Conservation (phyloP, 805 yeast genomes). For the Schizosaccharomyces cryophilus region DNA sequence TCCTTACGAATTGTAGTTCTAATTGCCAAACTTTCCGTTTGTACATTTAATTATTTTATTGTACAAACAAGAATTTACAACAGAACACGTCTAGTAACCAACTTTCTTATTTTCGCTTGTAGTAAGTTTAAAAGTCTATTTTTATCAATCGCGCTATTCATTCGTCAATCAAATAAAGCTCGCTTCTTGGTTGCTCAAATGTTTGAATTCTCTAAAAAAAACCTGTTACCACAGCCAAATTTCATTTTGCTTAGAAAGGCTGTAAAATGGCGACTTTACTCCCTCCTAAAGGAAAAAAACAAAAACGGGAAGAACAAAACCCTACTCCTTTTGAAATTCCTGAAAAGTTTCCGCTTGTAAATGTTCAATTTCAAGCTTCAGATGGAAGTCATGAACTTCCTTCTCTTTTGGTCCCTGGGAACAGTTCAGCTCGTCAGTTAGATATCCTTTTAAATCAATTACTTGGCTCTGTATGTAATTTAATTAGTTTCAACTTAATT, state of each 20-base stretch:
- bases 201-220: no score
- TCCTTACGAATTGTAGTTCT: no score
- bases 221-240: not conserved
- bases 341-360: not conserved
- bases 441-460: constrained; percentile 70
- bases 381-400: not conserved
- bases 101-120: no score
- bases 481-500: not conserved
- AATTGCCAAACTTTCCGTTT: no score
- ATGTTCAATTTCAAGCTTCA: not conserved
- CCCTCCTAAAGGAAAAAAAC: constrained; percentile 1
- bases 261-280: constrained; percentile 1
- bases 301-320: not conserved
- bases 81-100: no score
- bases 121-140: no score
- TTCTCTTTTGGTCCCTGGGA: constrained; percentile 45
- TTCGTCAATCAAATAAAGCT: no score
- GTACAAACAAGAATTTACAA: no score
- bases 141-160: no score
- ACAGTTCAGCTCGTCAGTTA: constrained; percentile 57
- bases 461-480: constrained; percentile 18
- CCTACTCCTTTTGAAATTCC: not conserved
- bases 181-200: no score
- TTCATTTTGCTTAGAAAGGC: not conserved
- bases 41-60: no score